Base-by-base conservation (phyloP, 1,284 basidiomycete genomes). In the Lentinula novae-zelandiae region DNA sequence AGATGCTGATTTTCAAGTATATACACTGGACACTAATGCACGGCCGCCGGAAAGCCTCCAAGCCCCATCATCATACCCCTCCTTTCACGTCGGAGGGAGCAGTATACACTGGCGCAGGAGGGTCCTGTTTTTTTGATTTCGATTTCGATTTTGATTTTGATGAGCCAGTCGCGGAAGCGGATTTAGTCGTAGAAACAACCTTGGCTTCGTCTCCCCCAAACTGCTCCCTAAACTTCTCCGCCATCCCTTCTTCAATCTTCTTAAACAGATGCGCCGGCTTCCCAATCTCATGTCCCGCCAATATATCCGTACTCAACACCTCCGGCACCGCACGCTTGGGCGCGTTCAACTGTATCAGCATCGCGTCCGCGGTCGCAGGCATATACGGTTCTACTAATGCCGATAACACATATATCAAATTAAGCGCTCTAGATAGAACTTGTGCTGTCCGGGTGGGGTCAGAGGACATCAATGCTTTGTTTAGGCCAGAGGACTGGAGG, bases 351-450 rank as follows among this genome's bases (percentile, higher is more conserved):
- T 99, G 97, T 36, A 76, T 73, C 63, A 97, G 82, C 63, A 99
- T 96, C 8, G 87, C 81, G 20, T 87, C 85, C 31, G 90, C 86
- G 0, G 93, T 96, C 27, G 87, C 82, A 42, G 97, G 97, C 96
- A 99, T 98, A 86, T 95, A 99, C 0, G 97, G 96, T 72, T 96
- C 91, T 66, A 95, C 76, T 65, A 97, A 78, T 36, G 88, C 88
- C 10, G 93, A 91, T 61, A 99, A 83, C 34, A 90, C 76, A 75
- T 97, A 99, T 73, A 99, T 97, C 67, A 99, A 80, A 77, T 98
- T 98, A 73, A 95, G 76, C 22, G 95, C 91, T 62, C 96, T 88
- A 51, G 93, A 87, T 64, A 98, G 80, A 64, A 98, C 95, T 69
- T 93, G 89, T 5, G 91, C 95, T 68, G 95, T 97, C 63, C 95